A percentile compares a stretch with the other conserved stretches of the same genome.
Conservation (phyloP, 768 basidiomycete species). For the Boletales sp. region DNA sequence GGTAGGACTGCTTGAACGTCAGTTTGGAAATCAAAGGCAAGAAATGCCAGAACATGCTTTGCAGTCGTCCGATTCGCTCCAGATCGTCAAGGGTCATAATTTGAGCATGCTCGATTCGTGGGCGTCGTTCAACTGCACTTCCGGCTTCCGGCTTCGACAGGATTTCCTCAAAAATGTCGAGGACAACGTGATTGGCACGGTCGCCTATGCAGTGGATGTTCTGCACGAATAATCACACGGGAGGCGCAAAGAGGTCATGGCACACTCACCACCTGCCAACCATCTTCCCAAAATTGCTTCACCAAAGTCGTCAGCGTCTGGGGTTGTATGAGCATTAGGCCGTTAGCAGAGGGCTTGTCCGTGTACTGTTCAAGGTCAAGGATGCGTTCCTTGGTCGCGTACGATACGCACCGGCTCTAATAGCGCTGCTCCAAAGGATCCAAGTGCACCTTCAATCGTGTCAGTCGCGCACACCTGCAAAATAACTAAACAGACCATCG, state of each 20-base stretch:
- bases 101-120: constrained; percentile 92
- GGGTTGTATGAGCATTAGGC: constrained; percentile 62
- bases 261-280: constrained; percentile 77
- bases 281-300: constrained; percentile 62
- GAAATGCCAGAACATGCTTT: constrained; percentile 45
- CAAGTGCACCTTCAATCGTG: constrained; percentile 64
- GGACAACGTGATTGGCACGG: constrained; percentile 75
- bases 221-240: constrained; percentile 37
- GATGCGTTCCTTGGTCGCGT: neutral
- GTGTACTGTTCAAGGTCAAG: constrained; percentile 46
- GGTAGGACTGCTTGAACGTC: constrained; percentile 60
- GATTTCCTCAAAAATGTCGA: constrained; percentile 78
- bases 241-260: neutral
- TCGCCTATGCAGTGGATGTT: constrained; percentile 91
- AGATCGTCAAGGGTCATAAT: constrained; percentile 75
- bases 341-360: constrained; percentile 68
- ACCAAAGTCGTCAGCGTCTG: constrained; percentile 53
- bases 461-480: neutral
- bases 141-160: constrained; percentile 30
- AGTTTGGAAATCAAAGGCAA: neutral
- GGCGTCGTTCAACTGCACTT: constrained; percentile 46
- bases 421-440: constrained; percentile 90
- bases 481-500: constrained; percentile 52
- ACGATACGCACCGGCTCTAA: constrained; percentile 48
- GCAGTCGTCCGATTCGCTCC: constrained; percentile 62